phyloP scores from a whole-genome alignment of 306 rosid species.

The Cucumis hystrix region DNA sequence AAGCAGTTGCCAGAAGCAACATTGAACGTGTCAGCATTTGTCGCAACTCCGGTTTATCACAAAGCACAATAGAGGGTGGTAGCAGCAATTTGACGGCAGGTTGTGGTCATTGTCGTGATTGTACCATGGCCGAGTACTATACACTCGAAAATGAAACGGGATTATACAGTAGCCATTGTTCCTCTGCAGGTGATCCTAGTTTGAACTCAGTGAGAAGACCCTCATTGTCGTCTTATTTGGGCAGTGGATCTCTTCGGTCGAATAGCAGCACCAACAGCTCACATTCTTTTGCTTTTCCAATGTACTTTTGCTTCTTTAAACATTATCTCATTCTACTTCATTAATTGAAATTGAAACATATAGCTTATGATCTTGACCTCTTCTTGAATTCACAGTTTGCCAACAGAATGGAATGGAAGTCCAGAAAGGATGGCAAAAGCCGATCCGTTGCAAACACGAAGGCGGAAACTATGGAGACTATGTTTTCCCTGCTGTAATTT shows the following conservation, averaged over 20 bases:
- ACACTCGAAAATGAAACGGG: not conserved
- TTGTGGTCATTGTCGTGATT: slow-evolving; percentile 9
- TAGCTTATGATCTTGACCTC: not conserved
- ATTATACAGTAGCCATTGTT: not conserved
- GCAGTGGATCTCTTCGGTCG: slow-evolving; percentile 31
- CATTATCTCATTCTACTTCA: not conserved
- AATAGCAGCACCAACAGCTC: slow-evolving; percentile 59
- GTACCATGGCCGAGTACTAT: slow-evolving; percentile 3
- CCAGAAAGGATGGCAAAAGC: slow-evolving; percentile 62
- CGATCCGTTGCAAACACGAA: slow-evolving; percentile 15
- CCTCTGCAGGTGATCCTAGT: not conserved
- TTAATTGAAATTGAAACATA: not conserved
- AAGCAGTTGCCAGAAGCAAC: not conserved
- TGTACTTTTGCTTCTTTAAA: slow-evolving; percentile 25
- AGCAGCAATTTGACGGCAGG: not conserved
- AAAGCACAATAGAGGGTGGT: not conserved
- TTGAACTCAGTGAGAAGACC: not conserved
- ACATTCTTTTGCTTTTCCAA: slow-evolving; percentile 63
- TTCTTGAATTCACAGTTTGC: slow-evolving; percentile 32
- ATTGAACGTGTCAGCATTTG: slow-evolving; percentile 11
- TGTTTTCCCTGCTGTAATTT: slow-evolving; percentile 34
- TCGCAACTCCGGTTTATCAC: not conserved
- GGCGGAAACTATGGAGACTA: slow-evolving; percentile 17
- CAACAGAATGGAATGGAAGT: slow-evolving; percentile 69
- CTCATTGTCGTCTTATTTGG: slow-evolving; percentile 4